Base-by-base conservation (phyloP, 371 early-diverging fungal species). In the Circinella minor region DNA sequence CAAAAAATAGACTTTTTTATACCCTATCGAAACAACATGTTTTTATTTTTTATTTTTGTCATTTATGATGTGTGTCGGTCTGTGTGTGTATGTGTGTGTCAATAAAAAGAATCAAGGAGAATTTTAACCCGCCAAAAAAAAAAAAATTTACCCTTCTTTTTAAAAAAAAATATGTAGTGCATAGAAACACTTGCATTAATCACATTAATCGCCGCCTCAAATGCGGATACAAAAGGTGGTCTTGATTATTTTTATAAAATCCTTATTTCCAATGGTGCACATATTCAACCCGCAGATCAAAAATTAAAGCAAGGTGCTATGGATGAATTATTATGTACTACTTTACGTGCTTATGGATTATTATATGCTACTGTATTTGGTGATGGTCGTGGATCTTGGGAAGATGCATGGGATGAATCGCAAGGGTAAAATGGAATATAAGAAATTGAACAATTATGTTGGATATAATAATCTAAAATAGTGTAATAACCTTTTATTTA, bases 121-220 rank as follows among this genome's bases (percentile, higher is more conserved):
- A 27, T 1, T 1, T 43, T 43, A 43, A 43, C 43, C 43, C 43
- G 43, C 43, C 43, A 43, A 43, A 43, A 43, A 43, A 43, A 43
- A 27, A 27, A 27, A 27, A 27, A 27, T 1, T 47, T 47, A 15
- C 15, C 20, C 60, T 17, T 11, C 54, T 17, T 15, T 20, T 17
- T 20, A 38, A 64, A 38, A 74, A 17, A 27, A 46, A 43, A 65
- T 37, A 39, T 47, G 36, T 77, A 77, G 82, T 82, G 84, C 54
- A 81, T 77, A 47, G 78, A 85, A 36, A 75, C 80, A 0, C 71
- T 91, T 47, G 84, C 86, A 18, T 70, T 89, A 46, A 78, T 86
- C 14, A 86, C 88, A 51, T 90, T 90, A 70, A 78, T 90, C 62
- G 81, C 92, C 0, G 87, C 85, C 36, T 83, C 84, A 0, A 79